Conservation (phyloP, 371 early-diverging fungal genomes). For the Choanephora cucurbitarum region DNA sequence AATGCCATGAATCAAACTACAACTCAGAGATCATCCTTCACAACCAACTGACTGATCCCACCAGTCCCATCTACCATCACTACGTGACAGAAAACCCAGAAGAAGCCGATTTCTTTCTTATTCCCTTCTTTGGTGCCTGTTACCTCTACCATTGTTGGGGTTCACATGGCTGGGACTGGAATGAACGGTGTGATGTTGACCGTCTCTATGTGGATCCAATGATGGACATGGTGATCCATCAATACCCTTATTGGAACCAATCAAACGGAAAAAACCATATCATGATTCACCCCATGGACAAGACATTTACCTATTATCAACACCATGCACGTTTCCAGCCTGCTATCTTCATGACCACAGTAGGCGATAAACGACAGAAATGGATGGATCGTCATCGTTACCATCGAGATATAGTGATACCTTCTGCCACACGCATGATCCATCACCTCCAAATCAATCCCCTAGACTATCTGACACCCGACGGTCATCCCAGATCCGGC, state of each 20-base stretch:
- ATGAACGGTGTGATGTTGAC: constrained; percentile 55
- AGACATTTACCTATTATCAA: constrained; percentile 51
- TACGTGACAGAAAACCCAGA: constrained; percentile 56
- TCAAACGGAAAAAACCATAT: constrained; percentile 50
- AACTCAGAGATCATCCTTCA: constrained; percentile 48
- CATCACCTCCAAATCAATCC: constrained; percentile 42
- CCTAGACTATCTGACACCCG: constrained; percentile 25
- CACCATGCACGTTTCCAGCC: constrained; percentile 40
- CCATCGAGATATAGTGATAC: constrained; percentile 56
- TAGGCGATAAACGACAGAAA: constrained; percentile 50
- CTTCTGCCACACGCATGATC: constrained; percentile 51
- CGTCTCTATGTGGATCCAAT: constrained; percentile 49
- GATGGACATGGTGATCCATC: constrained; percentile 54
- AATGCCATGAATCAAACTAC: constrained; percentile 49
- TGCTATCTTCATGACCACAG: constrained; percentile 54
- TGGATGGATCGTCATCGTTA: constrained; percentile 47
- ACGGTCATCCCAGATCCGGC: constrained; percentile 41
- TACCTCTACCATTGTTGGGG: constrained; percentile 56
- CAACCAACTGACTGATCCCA: constrained; percentile 47
- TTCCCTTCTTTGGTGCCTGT: constrained; percentile 60
- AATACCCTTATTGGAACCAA: constrained; percentile 54
- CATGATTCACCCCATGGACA: constrained; percentile 59
- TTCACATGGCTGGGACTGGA: constrained; percentile 46
- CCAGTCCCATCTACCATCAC: constrained; percentile 38
- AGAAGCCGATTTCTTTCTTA: constrained; percentile 57